Percentiles rank a stretch among this genome's conserved stretches.
Conservation (phyloP, 306 rosid genomes). For the Vicia faba region DNA sequence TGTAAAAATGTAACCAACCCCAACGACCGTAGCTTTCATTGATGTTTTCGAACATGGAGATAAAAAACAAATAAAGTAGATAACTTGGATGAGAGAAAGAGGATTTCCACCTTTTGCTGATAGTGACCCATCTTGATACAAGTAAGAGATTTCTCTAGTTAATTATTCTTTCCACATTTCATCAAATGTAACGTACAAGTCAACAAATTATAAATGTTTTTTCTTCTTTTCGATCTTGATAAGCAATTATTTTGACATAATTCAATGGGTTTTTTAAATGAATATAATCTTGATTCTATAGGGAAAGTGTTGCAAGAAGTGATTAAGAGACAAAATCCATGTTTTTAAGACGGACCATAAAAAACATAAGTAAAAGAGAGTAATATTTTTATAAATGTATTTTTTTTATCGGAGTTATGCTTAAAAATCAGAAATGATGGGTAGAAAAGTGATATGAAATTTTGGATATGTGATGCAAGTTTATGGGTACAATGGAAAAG, state of each 20-base stretch:
- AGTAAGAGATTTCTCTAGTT: not conserved
- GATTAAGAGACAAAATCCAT: not conserved
- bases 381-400: too few species aligned
- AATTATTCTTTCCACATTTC: not conserved
- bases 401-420: too few species aligned
- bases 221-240: not conserved
- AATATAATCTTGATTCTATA: not conserved
- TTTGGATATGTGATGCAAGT: too few species aligned
- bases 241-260: not conserved
- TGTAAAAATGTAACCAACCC: slow-evolving; percentile 1
- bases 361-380: too few species aligned
- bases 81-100: slow-evolving; percentile 28
- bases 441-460: too few species aligned
- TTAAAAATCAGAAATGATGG: too few species aligned
- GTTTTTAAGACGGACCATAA: not conserved
- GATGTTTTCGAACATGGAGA: slow-evolving; percentile 23
- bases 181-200: not conserved
- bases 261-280: not conserved
- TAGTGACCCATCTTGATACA: not conserved
- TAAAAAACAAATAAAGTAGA: slow-evolving; percentile 26
- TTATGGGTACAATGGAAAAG: too few species aligned
- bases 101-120: slow-evolving; percentile 32
- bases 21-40: slow-evolving; percentile 20
- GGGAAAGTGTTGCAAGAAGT: not conserved
- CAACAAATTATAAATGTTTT: not conserved